Evolutionary conservation across 129 eudicot species (phyloP).

Genomic region (Helianthus annuus): HanXRQr2.0-SUNRISE NC_035441.2:160908767-160909266

Average conservation of each 20-base stretch:
- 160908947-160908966: too few species aligned
- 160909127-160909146: slow-evolving; percentile 4
- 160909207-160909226: slow-evolving; percentile 1
- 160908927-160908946: too few species aligned
- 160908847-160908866: too few species aligned
- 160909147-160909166: background rate
- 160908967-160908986: too few species aligned
- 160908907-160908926: too few species aligned
- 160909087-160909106: slow-evolving; percentile 6
- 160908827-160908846: too few species aligned
- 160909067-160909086: slow-evolving; percentile 7
- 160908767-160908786: too few species aligned
- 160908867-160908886: too few species aligned
- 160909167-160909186: slow-evolving; percentile 14
- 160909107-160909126: slow-evolving; percentile 2
- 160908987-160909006: too few species aligned
- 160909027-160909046: background rate
- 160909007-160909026: background rate
- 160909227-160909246: background rate
- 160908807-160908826: too few species aligned
- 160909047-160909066: slow-evolving; percentile 22
- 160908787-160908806: too few species aligned
- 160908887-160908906: too few species aligned
- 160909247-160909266: background rate
- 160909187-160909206: slow-evolving; percentile 30